Conservation (phyloP, 1,139 yeast genomes). For the Tardiomyces digboiensis region DNA sequence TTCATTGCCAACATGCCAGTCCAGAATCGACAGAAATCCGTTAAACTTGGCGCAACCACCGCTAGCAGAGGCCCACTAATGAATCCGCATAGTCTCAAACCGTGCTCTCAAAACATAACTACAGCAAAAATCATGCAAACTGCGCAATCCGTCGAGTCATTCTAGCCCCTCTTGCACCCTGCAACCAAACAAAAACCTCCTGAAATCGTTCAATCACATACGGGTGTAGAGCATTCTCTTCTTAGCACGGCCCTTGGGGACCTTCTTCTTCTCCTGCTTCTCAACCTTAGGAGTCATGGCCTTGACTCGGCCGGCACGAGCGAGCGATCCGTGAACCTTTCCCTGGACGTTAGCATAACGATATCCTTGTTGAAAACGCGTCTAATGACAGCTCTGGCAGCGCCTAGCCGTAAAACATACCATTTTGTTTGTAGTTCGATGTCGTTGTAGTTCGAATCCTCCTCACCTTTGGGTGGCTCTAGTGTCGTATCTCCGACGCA, state of each 20-base stretch:
- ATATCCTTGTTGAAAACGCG: neutral
- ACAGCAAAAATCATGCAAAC: too few species aligned
- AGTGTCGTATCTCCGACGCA: neutral
- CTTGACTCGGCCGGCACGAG: slow-evolving; percentile 99
- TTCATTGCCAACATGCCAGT: too few species aligned
- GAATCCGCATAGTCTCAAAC: too few species aligned
- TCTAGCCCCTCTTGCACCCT: too few species aligned
- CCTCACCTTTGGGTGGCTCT: neutral
- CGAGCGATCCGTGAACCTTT: slow-evolving; percentile 99
- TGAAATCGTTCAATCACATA: slow-evolving; percentile 18
- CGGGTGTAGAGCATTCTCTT: slow-evolving; percentile 98
- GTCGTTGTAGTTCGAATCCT: neutral
- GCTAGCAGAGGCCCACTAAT: too few species aligned
- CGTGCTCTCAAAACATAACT: too few species aligned
- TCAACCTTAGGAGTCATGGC: slow-evolving; percentile 96
- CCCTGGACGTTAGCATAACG: slow-evolving; percentile 37
- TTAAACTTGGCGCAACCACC: too few species aligned
- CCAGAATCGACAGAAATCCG: too few species aligned
- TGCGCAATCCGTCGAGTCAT: too few species aligned
- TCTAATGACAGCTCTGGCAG: neutral
- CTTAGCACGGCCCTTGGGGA: slow-evolving; percentile 89
- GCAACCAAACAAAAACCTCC: too few species aligned
- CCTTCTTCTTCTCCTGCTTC: slow-evolving; percentile 77
- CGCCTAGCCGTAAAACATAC: neutral
- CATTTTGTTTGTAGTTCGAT: neutral